phyloP scores from a whole-genome alignment of 2,329 filamentous ascomycete genomes.

The Didymella arachidicola region DNA sequence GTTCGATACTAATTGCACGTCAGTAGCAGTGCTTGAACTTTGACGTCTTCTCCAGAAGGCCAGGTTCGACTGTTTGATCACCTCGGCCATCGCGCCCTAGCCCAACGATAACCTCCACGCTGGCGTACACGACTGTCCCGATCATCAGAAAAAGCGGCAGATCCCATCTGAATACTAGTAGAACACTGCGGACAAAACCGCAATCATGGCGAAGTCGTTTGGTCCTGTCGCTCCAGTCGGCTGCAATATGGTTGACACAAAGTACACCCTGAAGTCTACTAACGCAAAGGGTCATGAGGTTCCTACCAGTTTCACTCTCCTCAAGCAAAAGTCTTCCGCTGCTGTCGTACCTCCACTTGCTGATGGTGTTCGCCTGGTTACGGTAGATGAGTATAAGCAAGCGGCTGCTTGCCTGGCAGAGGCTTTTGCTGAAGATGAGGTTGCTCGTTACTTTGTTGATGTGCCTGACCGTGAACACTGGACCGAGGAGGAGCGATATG shows the following conservation, averaged over 20 bases:
- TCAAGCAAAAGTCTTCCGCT: conserved; percentile 36
- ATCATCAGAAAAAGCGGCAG: conserved; percentile 57
- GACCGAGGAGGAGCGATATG: conserved; percentile 74
- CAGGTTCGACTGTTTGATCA: conserved; percentile 47
- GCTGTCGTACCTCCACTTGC: conserved; percentile 34
- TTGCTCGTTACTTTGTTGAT: conserved; percentile 77
- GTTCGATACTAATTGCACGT: conserved; percentile 44
- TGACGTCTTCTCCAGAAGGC: conserved; percentile 34
- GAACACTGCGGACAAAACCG: conserved; percentile 47
- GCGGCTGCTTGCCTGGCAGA: conserved; percentile 76
- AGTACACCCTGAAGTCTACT: conserved; percentile 51
- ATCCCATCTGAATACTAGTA: conserved; percentile 57
- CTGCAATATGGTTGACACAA: conserved; percentile 45
- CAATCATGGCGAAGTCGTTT: conserved; percentile 58
- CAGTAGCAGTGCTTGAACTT: conserved; percentile 49
- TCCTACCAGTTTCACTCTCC: conserved; percentile 40
- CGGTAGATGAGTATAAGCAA: conserved; percentile 72
- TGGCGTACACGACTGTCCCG: conserved; percentile 50
- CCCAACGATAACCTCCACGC: conserved; percentile 47
- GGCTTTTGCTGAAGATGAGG: conserved; percentile 77
- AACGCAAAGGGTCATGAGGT: conserved; percentile 43
- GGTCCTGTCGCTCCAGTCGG: conserved; percentile 39
- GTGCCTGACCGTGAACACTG: conserved; percentile 70
- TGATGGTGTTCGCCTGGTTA: conserved; percentile 68
- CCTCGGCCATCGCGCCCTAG: conserved; percentile 34